A percentile compares a stretch with the other conserved stretches of the same genome.
Conservation (phyloP, 1,284 basidiomycete species). For the Ganoderma lingzhi region DNA sequence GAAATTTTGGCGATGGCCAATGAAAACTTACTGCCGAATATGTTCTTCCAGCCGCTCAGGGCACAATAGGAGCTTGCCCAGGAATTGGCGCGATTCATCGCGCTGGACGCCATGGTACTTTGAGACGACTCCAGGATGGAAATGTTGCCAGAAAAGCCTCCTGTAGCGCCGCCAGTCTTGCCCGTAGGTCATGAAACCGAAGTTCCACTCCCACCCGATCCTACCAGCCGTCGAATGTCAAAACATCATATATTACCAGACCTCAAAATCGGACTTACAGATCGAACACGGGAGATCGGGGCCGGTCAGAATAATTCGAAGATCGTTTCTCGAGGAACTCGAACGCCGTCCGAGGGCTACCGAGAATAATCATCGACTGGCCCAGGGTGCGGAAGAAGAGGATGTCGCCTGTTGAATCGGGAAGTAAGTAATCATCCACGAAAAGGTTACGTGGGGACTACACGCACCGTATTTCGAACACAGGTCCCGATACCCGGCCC, state of each 20-base stretch:
- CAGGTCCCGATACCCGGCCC: conserved; percentile 19
- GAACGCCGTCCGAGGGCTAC: conserved; percentile 19
- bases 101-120: conserved; percentile 23
- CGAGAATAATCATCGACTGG: conserved; percentile 23
- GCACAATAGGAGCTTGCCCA: conserved; percentile 19
- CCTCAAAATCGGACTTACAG: conserved; percentile 22
- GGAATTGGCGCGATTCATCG: conserved; percentile 16
- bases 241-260: not conserved
- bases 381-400: conserved; percentile 31
- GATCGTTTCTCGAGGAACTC: conserved; percentile 37
- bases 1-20: conserved; percentile 32
- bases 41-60: conserved; percentile 31
- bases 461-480: conserved; percentile 20
- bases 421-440: not conserved
- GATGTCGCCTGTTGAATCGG: conserved; percentile 28
- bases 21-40: conserved; percentile 34
- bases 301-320: conserved; percentile 34
- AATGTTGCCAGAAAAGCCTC: conserved; percentile 36
- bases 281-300: conserved; percentile 31
- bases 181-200: conserved; percentile 34
- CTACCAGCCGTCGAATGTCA: conserved; percentile 12
- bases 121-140: conserved; percentile 29
- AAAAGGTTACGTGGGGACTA: not conserved
- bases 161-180: conserved; percentile 32
- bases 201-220: conserved; percentile 33